phyloP scores from a whole-genome alignment of 129 eudicot species.

The Artemisia annua region DNA sequence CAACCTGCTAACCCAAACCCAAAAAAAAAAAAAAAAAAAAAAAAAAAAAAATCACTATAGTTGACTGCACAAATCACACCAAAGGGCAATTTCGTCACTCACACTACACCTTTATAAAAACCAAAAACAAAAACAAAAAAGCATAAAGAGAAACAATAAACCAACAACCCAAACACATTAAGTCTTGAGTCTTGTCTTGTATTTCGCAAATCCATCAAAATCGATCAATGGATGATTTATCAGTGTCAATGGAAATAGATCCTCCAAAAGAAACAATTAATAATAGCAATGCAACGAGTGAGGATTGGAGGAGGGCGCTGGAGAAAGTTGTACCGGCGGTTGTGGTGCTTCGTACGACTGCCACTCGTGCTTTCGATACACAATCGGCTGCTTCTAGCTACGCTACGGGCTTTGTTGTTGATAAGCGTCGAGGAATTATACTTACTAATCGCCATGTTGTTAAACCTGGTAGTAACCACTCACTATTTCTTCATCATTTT shows the following conservation, averaged over 20 bases:
- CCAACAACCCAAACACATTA: no score
- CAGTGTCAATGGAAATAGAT: conserved; percentile 79
- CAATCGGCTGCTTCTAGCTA: conserved; percentile 79
- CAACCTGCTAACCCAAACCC: no score
- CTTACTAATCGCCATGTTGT: conserved; percentile 97
- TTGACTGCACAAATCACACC: no score
- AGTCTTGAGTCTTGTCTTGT: no score
- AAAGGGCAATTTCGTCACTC: no score
- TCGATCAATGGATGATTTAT: conserved; percentile 41
- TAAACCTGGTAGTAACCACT: conserved; percentile 62
- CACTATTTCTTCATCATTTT: not conserved
- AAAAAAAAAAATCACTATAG: no score
- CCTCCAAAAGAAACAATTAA: conserved; percentile 54
- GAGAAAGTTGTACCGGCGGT: conserved; percentile 89
- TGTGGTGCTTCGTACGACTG: conserved; percentile 88
- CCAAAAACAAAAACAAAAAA: no score
- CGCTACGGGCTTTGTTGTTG: conserved; percentile 97
- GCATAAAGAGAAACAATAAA: no score
- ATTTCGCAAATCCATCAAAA: no score
- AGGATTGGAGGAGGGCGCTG: conserved; percentile 91
- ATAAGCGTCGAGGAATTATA: conserved; percentile 80
- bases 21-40: no score
- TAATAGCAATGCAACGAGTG: conserved; percentile 58
- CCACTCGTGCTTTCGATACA: conserved; percentile 90
- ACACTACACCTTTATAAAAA: no score